Base-by-base conservation (phyloP, 2,329 filamentous ascomycete genomes). In the Chrysoporthe puriensis region DNA sequence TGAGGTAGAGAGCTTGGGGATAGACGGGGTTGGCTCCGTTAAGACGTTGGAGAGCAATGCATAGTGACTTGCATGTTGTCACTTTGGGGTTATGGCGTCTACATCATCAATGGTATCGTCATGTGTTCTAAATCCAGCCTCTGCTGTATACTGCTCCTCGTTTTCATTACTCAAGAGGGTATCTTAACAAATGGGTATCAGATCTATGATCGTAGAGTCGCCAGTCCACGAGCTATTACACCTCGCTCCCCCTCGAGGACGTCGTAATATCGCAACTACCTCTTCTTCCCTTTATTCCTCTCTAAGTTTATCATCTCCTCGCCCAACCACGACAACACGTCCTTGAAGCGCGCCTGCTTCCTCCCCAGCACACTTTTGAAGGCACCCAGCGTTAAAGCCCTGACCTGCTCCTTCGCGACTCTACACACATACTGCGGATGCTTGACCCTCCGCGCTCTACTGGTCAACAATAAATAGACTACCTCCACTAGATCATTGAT, bases 321-420 rank as follows among this genome's bases (percentile, higher is more conserved):
- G 7, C 84, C 82, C 69, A 97, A 78, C 93, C 93, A 97, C 43
- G 76, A 77, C 67, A 97, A 78, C 16, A 94, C 84, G 42, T 79
- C 79, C 5, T 74, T 74, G 77, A 93, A 92, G 65, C 83, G 85
- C 44, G 90, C 90, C 82, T 97, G 94, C 76, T 91, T 93, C 72
- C 83, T 85, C 60, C 78, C 76, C 73, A 97, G 82, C 40, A 96
- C 89, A 63, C 83, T 80, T 58, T 82, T 77, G 73, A 97, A 97
- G 5, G 93, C 93, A 40, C 83, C 82, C 63, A 89, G 88, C 0
- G 89, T 90, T 68, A 95, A 81, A 82, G 89, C 89, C 66, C 77
- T 75, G 2, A 88, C 81, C 73, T 94, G 90, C 16, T 77, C 76
- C 71, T 84, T 87, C 63, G 83, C 86, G 42, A 94, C 81, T 26